A percentile compares a stretch with the other conserved stretches of the same genome.
These are phyloP conservation scores for Torrubiella hemipterigena DNA, from an alignment of 2,329 filamentous ascomycete species.

Conservation along the genomic window DNA sequence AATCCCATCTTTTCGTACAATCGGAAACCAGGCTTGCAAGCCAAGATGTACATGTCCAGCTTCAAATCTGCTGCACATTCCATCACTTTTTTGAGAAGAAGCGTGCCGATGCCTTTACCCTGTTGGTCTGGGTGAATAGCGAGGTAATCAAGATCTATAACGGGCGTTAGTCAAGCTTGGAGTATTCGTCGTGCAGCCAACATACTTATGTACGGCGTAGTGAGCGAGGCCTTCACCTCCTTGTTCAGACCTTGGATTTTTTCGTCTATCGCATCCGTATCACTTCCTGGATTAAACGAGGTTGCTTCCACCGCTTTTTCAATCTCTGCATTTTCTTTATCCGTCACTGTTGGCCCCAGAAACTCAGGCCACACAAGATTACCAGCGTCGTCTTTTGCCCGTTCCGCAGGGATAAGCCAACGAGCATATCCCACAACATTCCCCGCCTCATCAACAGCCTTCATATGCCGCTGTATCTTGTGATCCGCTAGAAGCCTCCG, in stretches of 20 bases:
- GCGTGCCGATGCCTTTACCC: slow-evolving; percentile 13
- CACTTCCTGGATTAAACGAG: slow-evolving; percentile 6
- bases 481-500: slow-evolving; percentile 8
- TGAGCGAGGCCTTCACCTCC: slow-evolving; percentile 1
- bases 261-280: slow-evolving; percentile 1
- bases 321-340: slow-evolving; percentile 5
- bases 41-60: slow-evolving; percentile 12
- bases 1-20: slow-evolving; percentile 14
- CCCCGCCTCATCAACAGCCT: slow-evolving; percentile 13
- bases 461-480: slow-evolving; percentile 10
- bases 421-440: slow-evolving; percentile 12
- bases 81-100: slow-evolving; percentile 14
- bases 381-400: slow-evolving; percentile 3
- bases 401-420: slow-evolving; percentile 10
- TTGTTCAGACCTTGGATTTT: slow-evolving; percentile 4
- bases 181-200: not conserved
- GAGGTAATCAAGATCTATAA: slow-evolving; percentile 14
- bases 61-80: slow-evolving; percentile 12
- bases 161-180: not conserved
- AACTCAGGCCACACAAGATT: slow-evolving; percentile 6
- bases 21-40: slow-evolving; percentile 10
- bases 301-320: slow-evolving; percentile 5
- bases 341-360: slow-evolving; percentile 5
- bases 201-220: slow-evolving; percentile 7
- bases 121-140: slow-evolving; percentile 16